These are phyloP conservation scores for Corallochytrium limacisporum DNA, from an alignment of 78 protist species.

Conservation along the genomic window DNA sequence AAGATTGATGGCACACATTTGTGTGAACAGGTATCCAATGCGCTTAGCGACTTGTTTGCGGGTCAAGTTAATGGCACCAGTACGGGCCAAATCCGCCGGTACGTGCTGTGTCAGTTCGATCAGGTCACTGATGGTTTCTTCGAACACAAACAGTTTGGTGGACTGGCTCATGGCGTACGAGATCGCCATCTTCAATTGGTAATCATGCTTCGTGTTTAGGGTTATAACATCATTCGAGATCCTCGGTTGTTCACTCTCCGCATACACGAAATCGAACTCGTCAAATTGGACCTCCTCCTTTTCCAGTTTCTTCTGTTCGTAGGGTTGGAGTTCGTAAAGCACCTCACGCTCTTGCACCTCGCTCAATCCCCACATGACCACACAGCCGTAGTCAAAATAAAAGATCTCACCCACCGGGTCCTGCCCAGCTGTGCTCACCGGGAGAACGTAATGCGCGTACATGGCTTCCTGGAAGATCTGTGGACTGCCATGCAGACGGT, in stretches of 20 bases:
- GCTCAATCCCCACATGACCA: conserved; percentile 11
- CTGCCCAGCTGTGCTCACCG: not conserved
- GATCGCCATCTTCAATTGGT: conserved; percentile 1
- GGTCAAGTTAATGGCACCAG: not conserved
- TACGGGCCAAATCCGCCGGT: not conserved
- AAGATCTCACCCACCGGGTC: not conserved
- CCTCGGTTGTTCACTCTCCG: not conserved
- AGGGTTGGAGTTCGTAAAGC: not conserved
- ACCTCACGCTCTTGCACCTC: not conserved
- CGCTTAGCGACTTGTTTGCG: not conserved
- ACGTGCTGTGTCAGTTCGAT: conserved; percentile 2
- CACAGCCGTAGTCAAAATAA: conserved; percentile 9
- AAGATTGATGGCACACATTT: not conserved
- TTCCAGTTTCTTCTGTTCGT: not conserved
- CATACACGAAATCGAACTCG: conserved; percentile 15
- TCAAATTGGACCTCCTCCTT: conserved; percentile 9
- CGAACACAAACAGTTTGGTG: conserved; percentile 11
- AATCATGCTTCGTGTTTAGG: conserved; percentile 7
- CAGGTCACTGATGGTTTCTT: conserved; percentile 6
- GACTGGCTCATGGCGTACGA: conserved; percentile 5
- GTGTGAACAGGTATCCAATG: conserved; percentile 17
- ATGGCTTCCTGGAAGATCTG: not conserved
- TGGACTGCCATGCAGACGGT: not conserved
- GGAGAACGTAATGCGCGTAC: not conserved
- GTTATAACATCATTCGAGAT: conserved; percentile 8